Conservation (phyloP, 179 eudicot genomes). For the Actinidia polygama region DNA sequence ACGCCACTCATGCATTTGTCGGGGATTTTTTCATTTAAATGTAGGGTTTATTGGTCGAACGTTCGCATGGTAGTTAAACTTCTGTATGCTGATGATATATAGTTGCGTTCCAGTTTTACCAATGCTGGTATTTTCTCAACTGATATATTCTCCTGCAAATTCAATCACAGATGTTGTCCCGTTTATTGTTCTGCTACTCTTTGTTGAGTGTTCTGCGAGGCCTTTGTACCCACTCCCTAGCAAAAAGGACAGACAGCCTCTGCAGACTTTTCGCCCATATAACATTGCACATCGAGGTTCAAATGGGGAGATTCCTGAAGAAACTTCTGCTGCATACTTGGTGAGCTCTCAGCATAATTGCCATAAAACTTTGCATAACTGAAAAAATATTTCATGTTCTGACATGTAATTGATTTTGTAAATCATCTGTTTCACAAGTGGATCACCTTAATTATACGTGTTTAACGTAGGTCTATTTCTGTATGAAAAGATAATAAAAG, state of each 20-base stretch:
- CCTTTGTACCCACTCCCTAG: constrained; percentile 72
- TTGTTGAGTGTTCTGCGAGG: constrained; percentile 69
- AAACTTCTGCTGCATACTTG: constrained; percentile 83
- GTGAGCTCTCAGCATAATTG: constrained; percentile 32
- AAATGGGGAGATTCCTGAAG: constrained; percentile 95
- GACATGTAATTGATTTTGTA: not conserved
- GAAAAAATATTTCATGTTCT: not conserved
- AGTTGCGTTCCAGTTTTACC: not conserved
- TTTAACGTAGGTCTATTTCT: not conserved
- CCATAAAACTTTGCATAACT: not conserved
- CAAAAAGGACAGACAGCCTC: constrained; percentile 55
- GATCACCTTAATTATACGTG: not conserved
- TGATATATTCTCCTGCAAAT: not conserved
- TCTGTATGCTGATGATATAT: not conserved
- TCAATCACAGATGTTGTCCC: constrained; percentile 57
- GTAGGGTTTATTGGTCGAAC: not conserved
- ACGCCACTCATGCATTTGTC: not conserved
- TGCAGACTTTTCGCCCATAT: constrained; percentile 85
- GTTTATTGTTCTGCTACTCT: constrained; percentile 57
- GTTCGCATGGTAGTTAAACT: not conserved
- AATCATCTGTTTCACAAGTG: not conserved
- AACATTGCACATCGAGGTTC: constrained; percentile 98
- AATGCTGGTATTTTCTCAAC: not conserved
- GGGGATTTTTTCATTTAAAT: not conserved
- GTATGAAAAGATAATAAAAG: not conserved